Base-by-base conservation (phyloP, 345 rosid genomes). In the Gossypium thurberi region DNA sequence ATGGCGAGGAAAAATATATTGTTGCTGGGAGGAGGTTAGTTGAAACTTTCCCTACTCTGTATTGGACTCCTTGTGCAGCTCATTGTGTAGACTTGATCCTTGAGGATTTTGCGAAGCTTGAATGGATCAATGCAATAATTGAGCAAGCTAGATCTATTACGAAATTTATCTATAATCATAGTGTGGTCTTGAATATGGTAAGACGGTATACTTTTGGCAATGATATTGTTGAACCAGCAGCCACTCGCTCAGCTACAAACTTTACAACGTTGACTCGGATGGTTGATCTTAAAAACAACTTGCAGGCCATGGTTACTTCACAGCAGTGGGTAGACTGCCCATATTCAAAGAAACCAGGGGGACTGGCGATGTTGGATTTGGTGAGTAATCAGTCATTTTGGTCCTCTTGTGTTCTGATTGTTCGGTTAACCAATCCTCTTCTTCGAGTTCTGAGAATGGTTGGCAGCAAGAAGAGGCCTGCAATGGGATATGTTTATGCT, bases 41-140 rank as follows among this genome's bases (percentile, higher is more conserved):
- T 81, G 89, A 86, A 70, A 81, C 80, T 76, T 89, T 86, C 76
- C 94, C 91, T n/a, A 81, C 84, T 63, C 79, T 95, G 14, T 95
- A 86, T 47, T 95, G 98, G 97, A 85, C 93, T 75, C 96, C 98
- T 65, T 92, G 98, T 79, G 91, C 97, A 59, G 84, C 85, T 68
- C 85, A 75, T 55, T 89, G 88, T 79, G 73, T 91, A 40, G 93
- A 88, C 82, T 77, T 83, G 82, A 92, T 95, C 80, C 92, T 95
- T 2, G 92, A 86, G 75, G 97, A 91, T 65, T 85, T 95, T 40
- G 70, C 78, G 28, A 87, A 89, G 72, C 77, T 89, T 66, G 89
- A 83, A 25, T 88, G 94, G 98, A 85, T 95, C 73, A 76, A 81
- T 52, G 83, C 78, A 23, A 80, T 85, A 25, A 83, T 92, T 61